Evolutionary conservation across 305 asterid species (phyloP), one percentile per base, ranked within the genome.

Genomic region (Ruellia speciosa): DNA sequence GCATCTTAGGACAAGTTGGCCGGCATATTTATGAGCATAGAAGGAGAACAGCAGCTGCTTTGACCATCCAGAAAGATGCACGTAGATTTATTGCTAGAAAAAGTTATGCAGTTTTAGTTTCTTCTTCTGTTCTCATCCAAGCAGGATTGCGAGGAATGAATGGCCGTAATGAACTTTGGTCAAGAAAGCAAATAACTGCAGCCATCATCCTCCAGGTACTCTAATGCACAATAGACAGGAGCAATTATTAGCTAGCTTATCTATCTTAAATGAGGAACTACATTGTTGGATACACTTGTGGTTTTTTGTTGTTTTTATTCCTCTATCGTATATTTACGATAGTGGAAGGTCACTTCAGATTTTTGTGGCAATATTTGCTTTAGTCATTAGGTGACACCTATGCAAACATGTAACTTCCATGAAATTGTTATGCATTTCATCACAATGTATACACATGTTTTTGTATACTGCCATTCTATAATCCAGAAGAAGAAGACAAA

Each of bases 1-100:
- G 39, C 15, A 63, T 53, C 31, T 54, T 61, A 87, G 95, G 93
- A 66, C 77, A 81, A 70, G 52, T 71, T 64, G 86, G 83, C 24
- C 86, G 95, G 51, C 64, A 63, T 65, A 60, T 53, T 56, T 83
- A 77, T 64, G 81, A 58, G 57, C 60, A 73, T 57, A 60, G 40
- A 75, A 80, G 89, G 75, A 76, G 79, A 73, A 83, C 67, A 46
- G 77, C 78, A 62, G 96, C 95, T 63, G 80, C 83, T 72, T 68
- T 70, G 73, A 72, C 56, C 66, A 83, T 85, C 64, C 95, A 85
- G 72, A 83, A 74, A 73, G 75, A 78, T 54, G 77, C 71, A 52
- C 84, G 85, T 49, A 70, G 70, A 73, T 77, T 77, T 72, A 70
- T 77, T 54, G 78, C 77, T 14, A 77, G 72, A 69, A 79, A 69